Percentiles rank a stretch among this genome's conserved stretches.
These are phyloP conservation scores for Trichoderma pleuroti DNA, from an alignment of 2,329 filamentous ascomycete species.

Conservation along the genomic window DNA sequence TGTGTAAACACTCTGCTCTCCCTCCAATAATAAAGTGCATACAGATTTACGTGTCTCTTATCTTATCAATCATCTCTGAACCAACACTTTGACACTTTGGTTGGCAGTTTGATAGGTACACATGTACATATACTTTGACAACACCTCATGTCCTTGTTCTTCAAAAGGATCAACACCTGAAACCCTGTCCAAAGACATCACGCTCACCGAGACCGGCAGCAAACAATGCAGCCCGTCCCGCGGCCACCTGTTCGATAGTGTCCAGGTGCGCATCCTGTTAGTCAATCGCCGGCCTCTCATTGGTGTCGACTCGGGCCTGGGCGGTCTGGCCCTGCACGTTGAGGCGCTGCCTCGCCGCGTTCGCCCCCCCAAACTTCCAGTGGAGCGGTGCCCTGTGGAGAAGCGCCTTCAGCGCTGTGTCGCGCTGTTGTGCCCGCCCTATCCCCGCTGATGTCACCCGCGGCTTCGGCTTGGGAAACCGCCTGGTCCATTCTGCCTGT, in stretches of 20 bases:
- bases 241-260: background rate
- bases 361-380: background rate
- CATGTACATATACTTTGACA: background rate
- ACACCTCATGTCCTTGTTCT: too few species aligned
- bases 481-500: background rate
- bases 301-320: background rate
- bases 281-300: background rate
- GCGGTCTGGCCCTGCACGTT: conserved; percentile 9
- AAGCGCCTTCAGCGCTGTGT: conserved; percentile 2
- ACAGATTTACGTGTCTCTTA: background rate
- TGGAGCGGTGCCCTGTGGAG: conserved; percentile 4
- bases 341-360: background rate
- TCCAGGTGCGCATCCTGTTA: conserved; percentile 1
- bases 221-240: background rate
- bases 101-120: background rate
- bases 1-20: background rate
- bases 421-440: background rate
- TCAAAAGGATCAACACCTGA: too few species aligned
- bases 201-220: conserved; percentile 9
- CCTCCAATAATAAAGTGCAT: background rate
- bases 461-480: conserved; percentile 6
- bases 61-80: background rate
- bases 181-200: background rate
- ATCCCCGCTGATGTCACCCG: conserved; percentile 17
- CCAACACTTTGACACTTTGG: background rate